Percentiles rank a stretch among this genome's conserved stretches.
Conservation (phyloP, 2,329 filamentous ascomycete genomes). For the Colletotrichum tofieldiae region DNA sequence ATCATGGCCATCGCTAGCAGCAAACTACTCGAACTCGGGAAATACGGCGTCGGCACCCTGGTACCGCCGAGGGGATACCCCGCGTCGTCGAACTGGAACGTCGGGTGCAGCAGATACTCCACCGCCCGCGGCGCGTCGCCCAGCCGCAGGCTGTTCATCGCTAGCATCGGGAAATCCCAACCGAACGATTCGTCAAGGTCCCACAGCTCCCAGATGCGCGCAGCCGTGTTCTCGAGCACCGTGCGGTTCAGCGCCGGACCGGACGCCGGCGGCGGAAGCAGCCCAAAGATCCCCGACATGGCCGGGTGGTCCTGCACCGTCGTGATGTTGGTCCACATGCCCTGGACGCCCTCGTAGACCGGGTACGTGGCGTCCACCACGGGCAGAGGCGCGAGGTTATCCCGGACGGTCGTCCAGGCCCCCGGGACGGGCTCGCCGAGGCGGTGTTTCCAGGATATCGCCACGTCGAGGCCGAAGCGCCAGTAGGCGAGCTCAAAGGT, state of each 20-base stretch:
- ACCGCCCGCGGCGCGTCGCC: conserved; percentile 57
- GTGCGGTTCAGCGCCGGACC: conserved; percentile 54
- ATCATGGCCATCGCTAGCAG: conserved; percentile 70
- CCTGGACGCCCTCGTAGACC: conserved; percentile 64
- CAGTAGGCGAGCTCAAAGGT: conserved; percentile 75
- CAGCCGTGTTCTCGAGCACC: conserved; percentile 55
- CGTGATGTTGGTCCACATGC: conserved; percentile 58
- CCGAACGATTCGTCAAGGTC: conserved; percentile 58
- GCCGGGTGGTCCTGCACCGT: conserved; percentile 61
- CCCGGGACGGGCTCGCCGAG: conserved; percentile 60
- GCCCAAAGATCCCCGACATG: conserved; percentile 60
- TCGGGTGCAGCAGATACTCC: conserved; percentile 62
- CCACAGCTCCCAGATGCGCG: conserved; percentile 57
- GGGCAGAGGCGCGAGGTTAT: conserved; percentile 69
- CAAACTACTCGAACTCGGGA: conserved; percentile 66
- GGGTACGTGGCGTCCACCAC: conserved; percentile 66
- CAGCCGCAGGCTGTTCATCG: conserved; percentile 60
- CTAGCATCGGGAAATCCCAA: conserved; percentile 63
- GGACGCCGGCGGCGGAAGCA: conserved; percentile 57
- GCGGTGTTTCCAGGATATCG: conserved; percentile 66
- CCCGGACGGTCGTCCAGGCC: conserved; percentile 63
- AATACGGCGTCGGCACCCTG: conserved; percentile 71
- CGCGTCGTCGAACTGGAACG: conserved; percentile 70
- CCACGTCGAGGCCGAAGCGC: conserved; percentile 72
- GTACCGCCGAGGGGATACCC: conserved; percentile 68